Evolutionary conservation across 2,329 filamentous ascomycete genomes (phyloP).

Genomic region (Xylaria arbuscula): DNA sequence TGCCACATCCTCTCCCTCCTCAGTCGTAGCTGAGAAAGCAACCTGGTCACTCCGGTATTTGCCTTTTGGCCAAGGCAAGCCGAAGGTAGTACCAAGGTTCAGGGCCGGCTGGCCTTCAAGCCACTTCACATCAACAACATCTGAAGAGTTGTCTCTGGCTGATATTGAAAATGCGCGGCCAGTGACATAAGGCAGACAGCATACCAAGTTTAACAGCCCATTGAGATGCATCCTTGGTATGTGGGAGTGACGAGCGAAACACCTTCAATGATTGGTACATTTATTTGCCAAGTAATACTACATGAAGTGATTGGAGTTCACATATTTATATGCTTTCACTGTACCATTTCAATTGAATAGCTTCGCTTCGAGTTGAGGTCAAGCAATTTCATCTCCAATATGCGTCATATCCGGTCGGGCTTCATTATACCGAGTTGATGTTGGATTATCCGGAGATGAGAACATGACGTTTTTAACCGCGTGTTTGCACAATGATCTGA

Average conservation of each 20-base stretch:
- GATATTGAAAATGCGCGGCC: neutral
- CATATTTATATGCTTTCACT: slow-evolving; percentile 11
- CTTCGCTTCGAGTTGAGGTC: neutral
- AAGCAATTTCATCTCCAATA: slow-evolving; percentile 15
- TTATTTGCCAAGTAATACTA: neutral
- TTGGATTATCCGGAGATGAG: neutral
- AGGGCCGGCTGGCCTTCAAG: slow-evolving; percentile 53
- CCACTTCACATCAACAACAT: slow-evolving; percentile 52
- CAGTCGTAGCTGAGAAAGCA: slow-evolving; percentile 50
- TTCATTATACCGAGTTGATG: slow-evolving; percentile 26
- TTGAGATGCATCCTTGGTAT: slow-evolving; percentile 28
- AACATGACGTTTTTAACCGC: slow-evolving; percentile 19
- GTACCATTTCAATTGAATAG: slow-evolving; percentile 7
- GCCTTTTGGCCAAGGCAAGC: slow-evolving; percentile 57
- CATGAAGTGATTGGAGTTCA: neutral
- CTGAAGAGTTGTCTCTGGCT: slow-evolving; percentile 29
- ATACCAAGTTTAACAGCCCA: slow-evolving; percentile 6
- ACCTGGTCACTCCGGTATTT: slow-evolving; percentile 53
- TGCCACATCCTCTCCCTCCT: slow-evolving; percentile 46
- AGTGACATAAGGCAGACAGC: slow-evolving; percentile 13
- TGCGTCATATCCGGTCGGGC: slow-evolving; percentile 19
- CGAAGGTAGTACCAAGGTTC: slow-evolving; percentile 56
- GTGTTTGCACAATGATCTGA: slow-evolving; percentile 13
- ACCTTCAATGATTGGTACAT: neutral
- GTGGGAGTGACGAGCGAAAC: too few relatives aligned